These are phyloP conservation scores for Sugiyamaella castrensis DNA, from an alignment of 1,139 yeast species.

Conservation along the genomic window DNA sequence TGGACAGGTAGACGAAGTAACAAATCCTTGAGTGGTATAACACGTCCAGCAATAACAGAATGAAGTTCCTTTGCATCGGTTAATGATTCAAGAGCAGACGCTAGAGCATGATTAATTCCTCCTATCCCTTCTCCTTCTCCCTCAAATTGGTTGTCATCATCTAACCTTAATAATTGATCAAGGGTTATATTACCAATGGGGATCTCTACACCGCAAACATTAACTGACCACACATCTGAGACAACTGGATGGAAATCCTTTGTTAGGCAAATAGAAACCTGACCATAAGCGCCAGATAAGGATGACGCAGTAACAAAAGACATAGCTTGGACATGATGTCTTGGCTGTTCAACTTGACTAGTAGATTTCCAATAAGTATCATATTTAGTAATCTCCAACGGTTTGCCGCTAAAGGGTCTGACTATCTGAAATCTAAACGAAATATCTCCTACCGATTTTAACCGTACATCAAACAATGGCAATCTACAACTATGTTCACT, in stretches of 20 bases:
- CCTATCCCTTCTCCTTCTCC: no score
- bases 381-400: conserved; percentile 85
- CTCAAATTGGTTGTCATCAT: not conserved
- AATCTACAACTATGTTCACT: conserved; percentile 45
- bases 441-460: conserved; percentile 79
- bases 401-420: conserved; percentile 81
- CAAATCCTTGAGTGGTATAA: conserved; percentile 63
- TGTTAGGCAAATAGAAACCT: conserved; percentile 66
- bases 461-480: conserved; percentile 78
- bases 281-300: conserved; percentile 72
- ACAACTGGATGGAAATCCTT: conserved; percentile 86
- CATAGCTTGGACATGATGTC: conserved; percentile 39
- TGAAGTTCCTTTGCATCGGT: conserved; percentile 28
- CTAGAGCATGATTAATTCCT: not conserved
- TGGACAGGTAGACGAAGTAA: conserved; percentile 53
- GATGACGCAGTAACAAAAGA: conserved; percentile 93
- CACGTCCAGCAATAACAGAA: conserved; percentile 43
- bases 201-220: conserved; percentile 50
- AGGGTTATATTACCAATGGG: conserved; percentile 47
- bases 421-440: conserved; percentile 78
- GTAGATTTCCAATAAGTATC: conserved; percentile 98
- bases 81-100: conserved; percentile 34
- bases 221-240: conserved; percentile 63
- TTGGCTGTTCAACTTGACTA: conserved; percentile 40
- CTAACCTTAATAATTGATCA: conserved; percentile 41